Evolutionary conservation across 2,329 filamentous ascomycete genomes (phyloP), one percentile per base, ranked within the genome.

Genomic region (Pestalotiopsis sp.): DNA sequence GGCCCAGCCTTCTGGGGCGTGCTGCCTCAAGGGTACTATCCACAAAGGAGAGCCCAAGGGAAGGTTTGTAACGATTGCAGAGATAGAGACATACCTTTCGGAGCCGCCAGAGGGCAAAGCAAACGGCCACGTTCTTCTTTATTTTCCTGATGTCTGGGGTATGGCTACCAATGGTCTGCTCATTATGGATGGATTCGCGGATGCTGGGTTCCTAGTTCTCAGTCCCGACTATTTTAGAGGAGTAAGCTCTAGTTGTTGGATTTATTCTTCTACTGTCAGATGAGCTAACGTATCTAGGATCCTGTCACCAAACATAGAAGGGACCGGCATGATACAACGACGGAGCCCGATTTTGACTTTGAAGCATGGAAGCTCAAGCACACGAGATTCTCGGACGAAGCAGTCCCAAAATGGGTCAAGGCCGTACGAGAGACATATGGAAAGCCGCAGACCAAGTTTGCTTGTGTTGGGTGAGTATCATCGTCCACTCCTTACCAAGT

Each of bases 351-450:
- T 36, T 87, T 87, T 68, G 84, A 86, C 73, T 82, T 80, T 25
- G 80, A 81, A 39, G 84, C 82, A 5, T 87, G 84, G 85, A 82
- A 82, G 68, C 66, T 69, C 38, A 86, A 85, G 74, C 82, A 87
- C 68, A 77, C 73, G 14, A 71, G 73, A 3, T 85, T 82, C 70
- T 83, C 85, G 0, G 73, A 77, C 3, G 80, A 79, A 49, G 77
- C 78, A n/a, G 81, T 85, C 0, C 83, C 84, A 0, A 75, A 75
- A 67, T 87, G 85, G 85, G 77, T 78, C 1, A 75, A 77, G 5
- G 80, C 78, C 1, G 81, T 82, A 41, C 79, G 77, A 41, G 66
- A 70, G 31, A 70, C 75, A 58, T 84, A 80, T 68, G 81, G 79
- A 20, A 75, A 74, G 17, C 58, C 73, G 9, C 70, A 64, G 11